Base-by-base conservation (phyloP, 1,284 basidiomycete genomes). In the Xerocomus nothofagi region DNA sequence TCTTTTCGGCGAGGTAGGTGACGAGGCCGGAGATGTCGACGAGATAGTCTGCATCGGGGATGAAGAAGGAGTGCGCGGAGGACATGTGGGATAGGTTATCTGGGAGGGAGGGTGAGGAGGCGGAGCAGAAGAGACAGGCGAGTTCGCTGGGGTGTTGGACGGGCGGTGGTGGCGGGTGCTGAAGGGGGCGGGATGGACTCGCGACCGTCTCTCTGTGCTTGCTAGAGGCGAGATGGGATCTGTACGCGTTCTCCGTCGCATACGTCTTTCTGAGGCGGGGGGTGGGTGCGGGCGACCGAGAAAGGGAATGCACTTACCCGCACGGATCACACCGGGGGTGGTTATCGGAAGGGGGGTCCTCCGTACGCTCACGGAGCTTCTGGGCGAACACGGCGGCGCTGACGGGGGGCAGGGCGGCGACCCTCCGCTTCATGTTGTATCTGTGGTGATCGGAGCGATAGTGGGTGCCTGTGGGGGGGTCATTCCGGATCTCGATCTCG, bases 351-450 rank as follows among this genome's bases (percentile, higher is more conserved):
- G 85, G 7, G 0, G 84, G 87, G 71, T 93, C 88, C 40, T 82
- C 77, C 26, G 82, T 75, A 56, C 89, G 75, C 53, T 93, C 88
- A 26, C 88, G 67, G n/a, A 98, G 88, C 66, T 98, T 99, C 62
- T 93, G 83, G 62, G 94, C 89, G 75, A 98, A 99, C 1, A 88
- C 66, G 7, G 78, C 71, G 0, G 80, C 81, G 51, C 84, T 86
- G 62, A 99, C 85, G 3, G 97, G 95, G 5, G 93, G 88, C 2
- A 99, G 79, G 14, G 82, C 85, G 7, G 97, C 95, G 17, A 98
- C 92, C 32, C 94, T 85, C 56, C 97, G 88, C 74, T 98, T 98
- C 86, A 98, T 94, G 70, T 99, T 99, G 74, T 99, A 99, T 45
- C 95, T 80, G 72, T 99, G 97, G 69, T 92, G 87, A 71, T 99